Conservation (phyloP, 768 basidiomycete genomes). For the Mycena latifolia region DNA sequence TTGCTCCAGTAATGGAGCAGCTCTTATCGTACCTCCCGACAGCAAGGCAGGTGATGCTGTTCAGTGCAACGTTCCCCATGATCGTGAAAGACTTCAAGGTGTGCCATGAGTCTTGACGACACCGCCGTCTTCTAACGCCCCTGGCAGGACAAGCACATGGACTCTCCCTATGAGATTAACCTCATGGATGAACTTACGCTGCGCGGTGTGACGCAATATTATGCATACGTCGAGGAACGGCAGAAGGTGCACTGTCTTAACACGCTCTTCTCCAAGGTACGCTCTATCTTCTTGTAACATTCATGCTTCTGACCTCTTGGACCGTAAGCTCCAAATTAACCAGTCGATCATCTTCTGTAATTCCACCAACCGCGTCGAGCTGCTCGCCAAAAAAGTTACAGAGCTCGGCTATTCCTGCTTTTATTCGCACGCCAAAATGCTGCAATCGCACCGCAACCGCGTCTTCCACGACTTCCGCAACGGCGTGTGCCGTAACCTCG, state of each 20-base stretch:
- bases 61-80: constrained; percentile 98
- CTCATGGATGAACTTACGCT: constrained; percentile 99
- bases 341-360: constrained; percentile 99
- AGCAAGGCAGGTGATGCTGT: constrained; percentile 97
- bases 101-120: constrained; percentile 19
- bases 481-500: constrained; percentile 98
- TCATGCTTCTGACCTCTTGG: constrained; percentile 22
- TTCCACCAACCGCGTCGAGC: constrained; percentile 99
- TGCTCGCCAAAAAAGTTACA: constrained; percentile 99
- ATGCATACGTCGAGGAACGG: constrained; percentile 98
- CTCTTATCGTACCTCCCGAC: constrained; percentile 86
- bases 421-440: constrained; percentile 99
- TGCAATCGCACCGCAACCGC: constrained; percentile 97
- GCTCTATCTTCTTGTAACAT: constrained; percentile 25
- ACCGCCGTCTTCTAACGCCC: constrained; percentile 23
- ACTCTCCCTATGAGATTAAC: constrained; percentile 95
- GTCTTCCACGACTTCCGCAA: constrained; percentile 99
- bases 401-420: constrained; percentile 99
- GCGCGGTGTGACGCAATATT: constrained; percentile 99
- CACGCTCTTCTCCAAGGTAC: constrained; percentile 97
- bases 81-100: constrained; percentile 99
- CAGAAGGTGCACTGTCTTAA: constrained; percentile 99
- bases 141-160: constrained; percentile 95
- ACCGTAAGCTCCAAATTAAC: constrained; percentile 95
- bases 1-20: constrained; percentile 98